Evolutionary conservation across 257 asterid species (phyloP).

Genomic region (Jaltomata sinuosa): DNA sequence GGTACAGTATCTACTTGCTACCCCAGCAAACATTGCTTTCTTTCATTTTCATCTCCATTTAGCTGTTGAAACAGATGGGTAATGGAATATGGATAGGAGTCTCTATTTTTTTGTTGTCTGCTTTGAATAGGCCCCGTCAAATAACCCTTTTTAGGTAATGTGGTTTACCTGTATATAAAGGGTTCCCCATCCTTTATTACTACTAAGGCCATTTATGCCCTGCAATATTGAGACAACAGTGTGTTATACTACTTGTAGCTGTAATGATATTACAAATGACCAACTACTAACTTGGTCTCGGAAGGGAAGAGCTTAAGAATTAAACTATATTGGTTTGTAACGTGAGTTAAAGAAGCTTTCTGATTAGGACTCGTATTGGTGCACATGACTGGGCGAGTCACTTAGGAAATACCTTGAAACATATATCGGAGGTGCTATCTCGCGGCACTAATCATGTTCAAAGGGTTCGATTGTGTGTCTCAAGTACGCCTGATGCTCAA

Average conservation of each 20-base stretch:
- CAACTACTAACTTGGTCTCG: neutral
- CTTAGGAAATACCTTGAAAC: neutral
- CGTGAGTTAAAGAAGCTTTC: neutral
- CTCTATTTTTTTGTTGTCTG: conserved; percentile 14
- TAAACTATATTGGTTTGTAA: neutral
- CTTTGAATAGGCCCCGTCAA: conserved; percentile 8
- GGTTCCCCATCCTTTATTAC: neutral
- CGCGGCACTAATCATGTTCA: too few species aligned
- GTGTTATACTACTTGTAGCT: neutral
- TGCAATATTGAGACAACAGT: neutral
- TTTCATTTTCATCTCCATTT: conserved; percentile 13
- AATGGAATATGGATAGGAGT: neutral
- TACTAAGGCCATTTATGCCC: conserved; percentile 4
- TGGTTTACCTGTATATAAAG: neutral
- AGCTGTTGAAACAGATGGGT: conserved; percentile 8
- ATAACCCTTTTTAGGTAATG: neutral
- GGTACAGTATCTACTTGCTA: neutral
- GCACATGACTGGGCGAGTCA: neutral
- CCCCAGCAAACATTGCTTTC: conserved; percentile 5
- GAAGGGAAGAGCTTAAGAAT: neutral
- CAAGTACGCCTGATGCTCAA: neutral
- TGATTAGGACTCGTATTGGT: neutral
- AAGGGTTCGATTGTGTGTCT: neutral
- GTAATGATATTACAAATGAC: neutral
- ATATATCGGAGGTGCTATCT: neutral